Evolutionary conservation across 2,329 filamentous ascomycete genomes (phyloP).

Genomic region (Fonsecaea monophora): DNA sequence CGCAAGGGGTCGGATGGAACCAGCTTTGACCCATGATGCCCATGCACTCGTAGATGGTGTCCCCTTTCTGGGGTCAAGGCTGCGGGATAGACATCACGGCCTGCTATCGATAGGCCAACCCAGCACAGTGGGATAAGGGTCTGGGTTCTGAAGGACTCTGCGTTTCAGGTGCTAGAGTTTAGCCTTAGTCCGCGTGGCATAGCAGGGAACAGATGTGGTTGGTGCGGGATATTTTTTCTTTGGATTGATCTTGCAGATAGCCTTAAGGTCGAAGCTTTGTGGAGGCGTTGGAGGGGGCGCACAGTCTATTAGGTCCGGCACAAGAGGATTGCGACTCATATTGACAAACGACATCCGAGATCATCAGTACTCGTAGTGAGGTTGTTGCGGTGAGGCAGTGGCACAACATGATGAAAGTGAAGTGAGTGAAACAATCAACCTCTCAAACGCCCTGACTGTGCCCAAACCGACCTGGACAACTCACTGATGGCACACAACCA

Average conservation of each 20-base stretch:
- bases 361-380: neutral
- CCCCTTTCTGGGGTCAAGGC: constrained; percentile 24
- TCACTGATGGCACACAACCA: constrained; percentile 14
- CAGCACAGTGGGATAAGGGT: constrained; percentile 28
- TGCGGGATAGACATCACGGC: constrained; percentile 20
- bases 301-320: neutral
- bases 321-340: neutral
- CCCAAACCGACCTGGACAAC: constrained; percentile 18
- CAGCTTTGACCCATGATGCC: constrained; percentile 27
- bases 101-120: constrained; percentile 26
- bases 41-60: constrained; percentile 9
- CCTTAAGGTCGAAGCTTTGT: constrained; percentile 6
- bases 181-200: constrained; percentile 21
- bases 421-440: constrained; percentile 6
- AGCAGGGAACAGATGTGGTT: constrained; percentile 24
- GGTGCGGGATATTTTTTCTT: constrained; percentile 25
- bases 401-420: neutral
- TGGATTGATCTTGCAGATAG: constrained; percentile 14
- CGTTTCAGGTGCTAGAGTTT: constrained; percentile 35
- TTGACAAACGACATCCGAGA: neutral
- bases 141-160: constrained; percentile 26
- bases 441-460: neutral
- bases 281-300: neutral
- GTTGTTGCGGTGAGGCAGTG: neutral
- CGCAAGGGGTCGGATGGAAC: constrained; percentile 32